Base-by-base conservation (phyloP, 2,329 filamentous ascomycete genomes). In the Phyllosticta ampelicida region DNA sequence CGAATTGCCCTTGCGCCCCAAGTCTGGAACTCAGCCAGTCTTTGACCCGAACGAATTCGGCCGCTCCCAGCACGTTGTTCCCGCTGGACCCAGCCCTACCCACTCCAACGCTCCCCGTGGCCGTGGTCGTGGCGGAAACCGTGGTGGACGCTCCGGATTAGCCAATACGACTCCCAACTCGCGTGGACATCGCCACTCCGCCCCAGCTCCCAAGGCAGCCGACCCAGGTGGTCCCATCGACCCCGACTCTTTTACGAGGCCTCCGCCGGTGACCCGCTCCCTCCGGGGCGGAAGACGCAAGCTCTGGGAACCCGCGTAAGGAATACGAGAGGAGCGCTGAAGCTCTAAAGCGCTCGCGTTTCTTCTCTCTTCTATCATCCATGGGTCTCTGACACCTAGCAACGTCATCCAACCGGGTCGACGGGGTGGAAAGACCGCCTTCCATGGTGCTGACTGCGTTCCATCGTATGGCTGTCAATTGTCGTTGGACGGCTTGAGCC, bases 21-120 rank as follows among this genome's bases (percentile, higher is more conserved):
- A 62, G 21, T 65, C 63, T 9, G 66, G 61, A 54, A 65, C 61
- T 26, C 67, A 69, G 61, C 69, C 66, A n/a, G 68, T 77, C 48
- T 72, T 74, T 59, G 77, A 78, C 60, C 76, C 77, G 8, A 75
- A 78, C 61, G 72, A 75, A 19, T 79, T 79, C 62, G 72, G 67
- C n/a, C 72, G 76, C 53, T 63, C 67, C 16, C 65, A 70, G 19
- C 67, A 66, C 16, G 28, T 30, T 18, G 19, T 53, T 10, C 4
- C 54, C 26, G 48, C 44, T 28, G 54, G 50, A 64, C 63, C 23
- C 63, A 64, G 9, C 64, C 23, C 21, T 23, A 16, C 53, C 10
- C 19, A 10, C 9, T 21, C 20, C 9, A 29, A 11, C 16, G 23
- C 51, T 18, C 21, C 23, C 9, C 30, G 49, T 52, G 56, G 54